Conservation (phyloP, 2,329 filamentous ascomycete genomes). For the Cladophialophora bantiana region DNA sequence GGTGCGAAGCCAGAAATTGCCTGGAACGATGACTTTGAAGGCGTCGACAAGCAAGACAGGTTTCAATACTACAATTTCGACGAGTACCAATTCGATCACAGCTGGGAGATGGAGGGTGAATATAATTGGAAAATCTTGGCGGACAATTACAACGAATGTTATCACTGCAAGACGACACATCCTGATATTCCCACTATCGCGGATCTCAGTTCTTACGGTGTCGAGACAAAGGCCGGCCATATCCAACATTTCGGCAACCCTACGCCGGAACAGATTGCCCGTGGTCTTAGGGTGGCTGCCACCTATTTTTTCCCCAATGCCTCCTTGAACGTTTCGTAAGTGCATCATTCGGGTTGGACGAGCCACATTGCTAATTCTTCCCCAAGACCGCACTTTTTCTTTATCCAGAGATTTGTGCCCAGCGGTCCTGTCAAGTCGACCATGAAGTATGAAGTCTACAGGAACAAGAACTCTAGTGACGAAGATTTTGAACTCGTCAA, state of each 20-base stretch:
- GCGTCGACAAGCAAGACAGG: slow-evolving; percentile 55
- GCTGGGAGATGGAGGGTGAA: slow-evolving; percentile 63
- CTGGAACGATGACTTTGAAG: slow-evolving; percentile 62
- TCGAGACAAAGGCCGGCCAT: slow-evolving; percentile 61
- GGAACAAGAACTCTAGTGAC: slow-evolving; percentile 65
- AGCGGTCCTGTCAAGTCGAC: slow-evolving; percentile 57
- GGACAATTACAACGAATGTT: slow-evolving; percentile 68
- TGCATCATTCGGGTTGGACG: slow-evolving; percentile 8
- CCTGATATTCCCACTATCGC: slow-evolving; percentile 62
- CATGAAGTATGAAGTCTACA: slow-evolving; percentile 70
- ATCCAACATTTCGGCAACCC: slow-evolving; percentile 58
- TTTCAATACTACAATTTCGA: slow-evolving; percentile 58
- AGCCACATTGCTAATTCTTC: neutral
- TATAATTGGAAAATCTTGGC: slow-evolving; percentile 68
- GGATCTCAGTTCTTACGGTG: slow-evolving; percentile 61
- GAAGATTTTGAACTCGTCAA: slow-evolving; percentile 65
- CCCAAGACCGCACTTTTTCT: slow-evolving; percentile 65
- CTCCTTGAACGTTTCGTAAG: slow-evolving; percentile 46
- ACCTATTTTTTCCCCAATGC: slow-evolving; percentile 49
- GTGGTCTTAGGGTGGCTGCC: slow-evolving; percentile 39
- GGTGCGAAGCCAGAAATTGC: slow-evolving; percentile 47
- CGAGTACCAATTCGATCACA: slow-evolving; percentile 64
- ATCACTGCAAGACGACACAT: slow-evolving; percentile 65
- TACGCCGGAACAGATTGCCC: slow-evolving; percentile 40
- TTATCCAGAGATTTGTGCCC: slow-evolving; percentile 69